phyloP scores from a whole-genome alignment of 805 yeast genomes.

The Wickerhamomyces sydowiorum region DNA sequence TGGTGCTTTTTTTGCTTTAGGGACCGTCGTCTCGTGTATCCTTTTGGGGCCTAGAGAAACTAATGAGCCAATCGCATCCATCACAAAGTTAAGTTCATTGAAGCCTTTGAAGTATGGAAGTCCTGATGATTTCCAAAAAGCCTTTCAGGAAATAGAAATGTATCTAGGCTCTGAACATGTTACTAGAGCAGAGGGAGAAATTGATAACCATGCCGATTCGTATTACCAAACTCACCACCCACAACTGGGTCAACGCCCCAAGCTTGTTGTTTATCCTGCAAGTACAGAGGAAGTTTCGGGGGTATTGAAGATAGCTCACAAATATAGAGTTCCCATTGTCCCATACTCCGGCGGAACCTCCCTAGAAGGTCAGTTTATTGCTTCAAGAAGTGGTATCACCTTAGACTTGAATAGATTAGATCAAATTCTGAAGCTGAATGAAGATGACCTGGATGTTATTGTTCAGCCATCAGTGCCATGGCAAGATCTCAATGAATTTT shows the following conservation, averaged over 20 bases:
- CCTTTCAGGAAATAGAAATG: constrained; percentile 35
- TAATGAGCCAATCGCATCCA: no score
- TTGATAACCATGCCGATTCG: constrained; percentile 52
- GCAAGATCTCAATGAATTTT: constrained; percentile 57
- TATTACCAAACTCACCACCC: constrained; percentile 64
- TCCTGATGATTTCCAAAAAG: constrained; percentile 29
- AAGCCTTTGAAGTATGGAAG: constrained; percentile 37
- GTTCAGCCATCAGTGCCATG: constrained; percentile 81
- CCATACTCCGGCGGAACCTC: constrained; percentile 79
- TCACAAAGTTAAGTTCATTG: constrained; percentile 31
- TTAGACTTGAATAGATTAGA: constrained; percentile 61
- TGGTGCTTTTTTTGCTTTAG: no score
- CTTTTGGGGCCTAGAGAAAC: not conserved
- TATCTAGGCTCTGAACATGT: constrained; percentile 32
- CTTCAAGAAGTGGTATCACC: constrained; percentile 63
- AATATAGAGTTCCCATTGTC: constrained; percentile 61
- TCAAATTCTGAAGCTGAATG: constrained; percentile 48
- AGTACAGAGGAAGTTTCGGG: constrained; percentile 62
- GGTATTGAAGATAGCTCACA: constrained; percentile 56
- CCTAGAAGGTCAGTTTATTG: constrained; percentile 74
- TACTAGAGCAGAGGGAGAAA: constrained; percentile 30
- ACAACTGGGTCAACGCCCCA: constrained; percentile 49
- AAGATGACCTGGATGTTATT: constrained; percentile 61
- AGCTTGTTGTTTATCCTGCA: constrained; percentile 54
- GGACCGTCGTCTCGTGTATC: not conserved